Percentiles rank a stretch among this genome's conserved stretches.
phyloP scores from a whole-genome alignment of 306 rosid species.

The Cyclanthera cordifolia region DNA sequence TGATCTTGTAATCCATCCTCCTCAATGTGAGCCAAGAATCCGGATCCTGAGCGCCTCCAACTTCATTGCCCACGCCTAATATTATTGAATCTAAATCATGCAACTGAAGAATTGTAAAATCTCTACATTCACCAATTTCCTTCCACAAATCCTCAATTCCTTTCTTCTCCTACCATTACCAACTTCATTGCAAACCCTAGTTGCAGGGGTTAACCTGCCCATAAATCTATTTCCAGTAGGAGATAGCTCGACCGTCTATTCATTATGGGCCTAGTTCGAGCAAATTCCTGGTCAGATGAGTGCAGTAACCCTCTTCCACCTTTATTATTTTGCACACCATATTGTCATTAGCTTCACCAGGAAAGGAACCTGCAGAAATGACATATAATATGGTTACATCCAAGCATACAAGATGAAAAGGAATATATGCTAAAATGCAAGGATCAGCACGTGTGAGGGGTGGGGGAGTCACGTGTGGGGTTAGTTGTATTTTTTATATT shows the following conservation, averaged over 20 bases:
- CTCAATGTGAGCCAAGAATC: constrained; percentile 56
- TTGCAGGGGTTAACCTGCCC: constrained; percentile 27
- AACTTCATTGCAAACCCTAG: constrained; percentile 31
- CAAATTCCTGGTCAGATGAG: constrained; percentile 39
- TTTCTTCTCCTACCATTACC: constrained; percentile 17
- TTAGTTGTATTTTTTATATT: too few species aligned
- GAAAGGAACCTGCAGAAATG: constrained; percentile 46
- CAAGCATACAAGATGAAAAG: not conserved
- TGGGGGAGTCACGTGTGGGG: too few species aligned
- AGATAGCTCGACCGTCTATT: constrained; percentile 44
- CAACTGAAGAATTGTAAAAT: constrained; percentile 30
- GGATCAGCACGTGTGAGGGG: too few species aligned
- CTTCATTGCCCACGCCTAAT: constrained; percentile 44
- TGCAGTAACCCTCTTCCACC: constrained; percentile 24
- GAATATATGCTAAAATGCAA: too few species aligned
- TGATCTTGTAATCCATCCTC: constrained; percentile 51
- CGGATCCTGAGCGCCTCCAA: constrained; percentile 49
- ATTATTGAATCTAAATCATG: constrained; percentile 57
- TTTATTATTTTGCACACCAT: constrained; percentile 21
- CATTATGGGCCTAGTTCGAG: constrained; percentile 41
- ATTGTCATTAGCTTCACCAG: constrained; percentile 27
- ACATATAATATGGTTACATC: constrained; percentile 15
- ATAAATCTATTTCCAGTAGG: constrained; percentile 43
- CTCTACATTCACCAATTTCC: constrained; percentile 32
- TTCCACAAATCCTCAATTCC: constrained; percentile 27